A percentile compares a stretch with the other conserved stretches of the same genome.
phyloP scores from a whole-genome alignment of 192 early-diverging fungal genomes.

The Geosiphon pyriformis region DNA sequence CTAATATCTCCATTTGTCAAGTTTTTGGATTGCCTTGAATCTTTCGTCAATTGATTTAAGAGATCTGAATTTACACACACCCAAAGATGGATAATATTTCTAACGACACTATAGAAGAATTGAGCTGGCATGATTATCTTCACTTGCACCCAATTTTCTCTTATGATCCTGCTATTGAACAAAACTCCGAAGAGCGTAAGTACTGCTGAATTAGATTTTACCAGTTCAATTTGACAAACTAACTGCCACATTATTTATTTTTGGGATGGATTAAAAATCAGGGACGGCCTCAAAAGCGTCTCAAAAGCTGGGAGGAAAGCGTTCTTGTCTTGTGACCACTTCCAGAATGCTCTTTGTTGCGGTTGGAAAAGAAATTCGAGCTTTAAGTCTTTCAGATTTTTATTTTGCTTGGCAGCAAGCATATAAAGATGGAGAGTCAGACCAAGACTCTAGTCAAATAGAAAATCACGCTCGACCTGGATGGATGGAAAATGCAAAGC shows the following conservation, averaged over 20 bases:
- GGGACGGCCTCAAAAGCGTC: not conserved
- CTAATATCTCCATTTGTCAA: too few species aligned
- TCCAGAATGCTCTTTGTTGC: constrained; percentile 11
- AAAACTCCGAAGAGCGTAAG: not conserved
- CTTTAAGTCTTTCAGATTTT: constrained; percentile 17
- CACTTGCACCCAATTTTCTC: not conserved
- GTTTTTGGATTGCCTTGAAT: too few species aligned
- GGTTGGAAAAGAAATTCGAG: constrained; percentile 12
- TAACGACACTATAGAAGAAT: too few species aligned
- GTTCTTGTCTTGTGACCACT: constrained; percentile 5
- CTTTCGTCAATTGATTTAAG: too few species aligned
- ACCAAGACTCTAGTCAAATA: not conserved
- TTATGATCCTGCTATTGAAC: not conserved
- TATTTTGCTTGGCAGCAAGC: constrained; percentile 2
- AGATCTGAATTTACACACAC: too few species aligned
- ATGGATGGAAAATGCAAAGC: constrained; percentile 8
- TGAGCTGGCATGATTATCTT: not conserved
- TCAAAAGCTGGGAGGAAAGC: not conserved
- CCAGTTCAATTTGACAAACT: too few species aligned
- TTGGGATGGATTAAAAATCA: not conserved
- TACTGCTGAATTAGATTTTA: too few species aligned
- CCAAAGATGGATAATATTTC: too few species aligned
- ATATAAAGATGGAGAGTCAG: not conserved
- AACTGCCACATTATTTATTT: too few species aligned
- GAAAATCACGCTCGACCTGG: not conserved